Percentiles rank a stretch among this genome's conserved stretches.
phyloP scores from a whole-genome alignment of 257 asterid genomes.

The Gynochthodes officinalis region DNA sequence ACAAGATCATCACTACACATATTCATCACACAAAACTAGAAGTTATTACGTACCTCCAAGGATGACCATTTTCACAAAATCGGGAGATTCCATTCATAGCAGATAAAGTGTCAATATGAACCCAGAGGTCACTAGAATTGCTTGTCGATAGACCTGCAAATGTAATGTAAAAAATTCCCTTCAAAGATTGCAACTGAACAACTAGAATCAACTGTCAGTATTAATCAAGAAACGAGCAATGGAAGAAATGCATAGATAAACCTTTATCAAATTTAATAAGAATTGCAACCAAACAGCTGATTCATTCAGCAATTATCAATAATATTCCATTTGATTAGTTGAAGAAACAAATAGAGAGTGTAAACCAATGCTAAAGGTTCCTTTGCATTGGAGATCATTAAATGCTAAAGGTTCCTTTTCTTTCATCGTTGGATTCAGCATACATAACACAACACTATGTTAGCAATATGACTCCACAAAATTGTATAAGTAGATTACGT shows the following conservation, averaged over 20 bases:
- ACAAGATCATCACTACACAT: constrained; percentile 1
- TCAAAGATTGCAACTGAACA: neutral
- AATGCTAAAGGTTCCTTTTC: neutral
- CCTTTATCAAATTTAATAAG: neutral
- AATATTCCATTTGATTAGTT: neutral
- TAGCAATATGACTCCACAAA: neutral
- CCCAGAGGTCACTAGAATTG: constrained; percentile 55
- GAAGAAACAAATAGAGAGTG: neutral
- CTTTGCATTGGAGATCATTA: neutral
- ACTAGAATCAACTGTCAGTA: neutral
- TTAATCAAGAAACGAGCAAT: neutral
- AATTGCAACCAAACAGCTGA: neutral
- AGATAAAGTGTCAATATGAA: constrained; percentile 85
- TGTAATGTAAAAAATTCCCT: constrained; percentile 11
- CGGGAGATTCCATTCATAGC: constrained; percentile 97
- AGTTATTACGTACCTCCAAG: constrained; percentile 61
- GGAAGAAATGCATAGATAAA: neutral
- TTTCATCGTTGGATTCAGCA: neutral
- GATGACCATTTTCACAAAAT: constrained; percentile 66
- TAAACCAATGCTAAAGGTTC: neutral
- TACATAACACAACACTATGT: neutral
- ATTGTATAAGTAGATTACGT: neutral
- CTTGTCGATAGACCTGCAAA: constrained; percentile 48
- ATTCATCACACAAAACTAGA: neutral
- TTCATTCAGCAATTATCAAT: neutral